Base-by-base conservation (phyloP, 208 protist genomes). In the Trypanosoma cruzi region DNA sequence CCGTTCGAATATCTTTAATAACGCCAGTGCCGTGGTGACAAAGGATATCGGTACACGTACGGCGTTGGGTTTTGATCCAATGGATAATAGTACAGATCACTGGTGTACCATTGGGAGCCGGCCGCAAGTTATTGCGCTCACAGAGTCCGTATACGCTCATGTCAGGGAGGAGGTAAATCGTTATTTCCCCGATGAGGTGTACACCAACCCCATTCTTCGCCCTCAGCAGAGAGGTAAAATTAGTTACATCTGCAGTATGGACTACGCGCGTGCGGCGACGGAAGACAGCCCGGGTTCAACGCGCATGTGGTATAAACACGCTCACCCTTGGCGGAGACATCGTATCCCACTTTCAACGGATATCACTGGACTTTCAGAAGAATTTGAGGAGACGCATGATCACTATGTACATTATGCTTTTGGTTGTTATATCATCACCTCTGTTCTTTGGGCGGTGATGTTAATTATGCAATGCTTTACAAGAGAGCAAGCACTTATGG, bases 341-440 rank as follows among this genome's bases (percentile, higher is more conserved):
- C 83, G 85, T 69, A 68, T 96, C 16, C 88, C 87, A 8, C 80
- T 96, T 14, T 57, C 88, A n/a, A 82, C 79, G 28, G 71, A 68
- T 28, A 18, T 37, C 28, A 54, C 46, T 2, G 42, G 75, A 36
- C 24, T 57, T 44, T 79, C 81, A 11, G 40, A 50, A 34, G 68
- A 44, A 1, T 89, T 85, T 32, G 58, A 80, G 60, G 22, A 68
- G 18, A 52, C 59, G n/a, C 79, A 92, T 71, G 40, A 84, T 46
- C 88, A 93, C 77, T 96, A 83, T 32, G 37, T 89, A 24, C 37
- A 63, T 56, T 92, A 90, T 64, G 75, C 81, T 31, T 86, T 64
- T 54, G 36, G 58, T 5, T 90, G 84, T 58, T 86, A 92, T 68
- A 74, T 88, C 34, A 68, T 85, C 28, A 52, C 78, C 4, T 78